A percentile compares a stretch with the other conserved stretches of the same genome.
phyloP scores from a whole-genome alignment of 768 basidiomycete species.

The Lactarius indigo region DNA sequence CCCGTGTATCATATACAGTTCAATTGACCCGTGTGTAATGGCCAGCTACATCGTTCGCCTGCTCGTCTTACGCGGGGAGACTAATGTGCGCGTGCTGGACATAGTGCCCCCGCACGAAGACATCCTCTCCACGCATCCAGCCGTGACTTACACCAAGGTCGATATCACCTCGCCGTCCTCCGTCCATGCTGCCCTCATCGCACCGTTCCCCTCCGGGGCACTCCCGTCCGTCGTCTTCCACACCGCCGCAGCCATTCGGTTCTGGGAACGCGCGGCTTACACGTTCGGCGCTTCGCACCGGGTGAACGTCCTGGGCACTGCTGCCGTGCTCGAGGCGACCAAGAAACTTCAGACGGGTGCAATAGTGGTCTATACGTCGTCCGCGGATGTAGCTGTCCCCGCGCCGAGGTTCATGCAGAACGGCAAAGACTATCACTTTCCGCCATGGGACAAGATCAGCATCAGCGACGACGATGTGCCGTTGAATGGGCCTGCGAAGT shows the following conservation, averaged over 20 bases:
- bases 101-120: conserved; percentile 30
- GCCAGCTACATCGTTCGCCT: conserved; percentile 35
- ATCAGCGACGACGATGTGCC: conserved; percentile 51
- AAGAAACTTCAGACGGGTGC: conserved; percentile 33
- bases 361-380: conserved; percentile 46
- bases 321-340: conserved; percentile 41
- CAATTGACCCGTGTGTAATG: not conserved
- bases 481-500: conserved; percentile 36
- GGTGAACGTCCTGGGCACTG: conserved; percentile 50
- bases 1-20: not conserved
- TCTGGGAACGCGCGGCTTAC: conserved; percentile 29
- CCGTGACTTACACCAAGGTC: conserved; percentile 33
- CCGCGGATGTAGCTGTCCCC: conserved; percentile 46
- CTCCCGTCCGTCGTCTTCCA: conserved; percentile 29
- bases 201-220: conserved; percentile 26
- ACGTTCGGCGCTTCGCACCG: conserved; percentile 28
- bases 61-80: conserved; percentile 36
- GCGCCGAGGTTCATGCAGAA: conserved; percentile 35
- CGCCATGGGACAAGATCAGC: conserved; percentile 22
- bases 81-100: conserved; percentile 34
- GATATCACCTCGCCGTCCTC: conserved; percentile 34
- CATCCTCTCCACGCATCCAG: conserved; percentile 27
- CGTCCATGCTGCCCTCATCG: conserved; percentile 29
- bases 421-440: conserved; percentile 26
- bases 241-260: conserved; percentile 28